A percentile compares a stretch with the other conserved stretches of the same genome.
phyloP scores from a whole-genome alignment of 495 filamentous ascomycete genomes.

The Tuber aestivum region DNA sequence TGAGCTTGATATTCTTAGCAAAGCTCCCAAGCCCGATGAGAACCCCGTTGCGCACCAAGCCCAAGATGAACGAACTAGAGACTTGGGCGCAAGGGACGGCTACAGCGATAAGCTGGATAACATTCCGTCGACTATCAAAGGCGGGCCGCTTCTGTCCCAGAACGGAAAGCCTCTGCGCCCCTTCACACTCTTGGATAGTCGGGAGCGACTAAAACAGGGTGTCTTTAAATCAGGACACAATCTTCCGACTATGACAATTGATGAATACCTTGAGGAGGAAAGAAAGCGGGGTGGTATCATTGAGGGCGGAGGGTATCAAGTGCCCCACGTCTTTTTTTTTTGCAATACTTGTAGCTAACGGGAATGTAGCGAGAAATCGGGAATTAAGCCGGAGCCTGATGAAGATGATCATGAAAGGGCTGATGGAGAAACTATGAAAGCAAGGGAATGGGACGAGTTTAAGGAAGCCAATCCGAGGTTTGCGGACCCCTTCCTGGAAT shows the following conservation, averaged over 20 bases:
- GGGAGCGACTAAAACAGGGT: conserved; percentile 69
- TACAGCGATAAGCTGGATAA: conserved; percentile 74
- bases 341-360: not conserved
- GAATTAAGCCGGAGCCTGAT: conserved; percentile 63
- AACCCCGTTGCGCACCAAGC: conserved; percentile 27
- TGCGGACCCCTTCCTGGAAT: not conserved
- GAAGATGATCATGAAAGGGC: conserved; percentile 83
- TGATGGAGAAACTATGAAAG: conserved; percentile 87
- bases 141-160: conserved; percentile 71
- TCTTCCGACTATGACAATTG: conserved; percentile 93
- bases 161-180: conserved; percentile 84
- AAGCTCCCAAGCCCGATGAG: conserved; percentile 56
- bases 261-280: conserved; percentile 95
- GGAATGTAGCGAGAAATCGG: conserved; percentile 56
- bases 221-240: conserved; percentile 90
- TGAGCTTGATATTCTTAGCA: conserved; percentile 73
- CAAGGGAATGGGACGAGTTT: conserved; percentile 92
- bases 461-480: conserved; percentile 76
- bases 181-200: conserved; percentile 75
- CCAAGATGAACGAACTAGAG: conserved; percentile 50
- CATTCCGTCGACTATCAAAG: conserved; percentile 49
- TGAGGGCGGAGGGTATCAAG: conserved; percentile 61
- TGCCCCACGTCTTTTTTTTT: conserved; percentile 1
- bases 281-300: conserved; percentile 78
- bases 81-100: conserved; percentile 46